phyloP scores from a whole-genome alignment of 2,329 filamentous ascomycete genomes.

The Cladosporium sp. region DNA sequence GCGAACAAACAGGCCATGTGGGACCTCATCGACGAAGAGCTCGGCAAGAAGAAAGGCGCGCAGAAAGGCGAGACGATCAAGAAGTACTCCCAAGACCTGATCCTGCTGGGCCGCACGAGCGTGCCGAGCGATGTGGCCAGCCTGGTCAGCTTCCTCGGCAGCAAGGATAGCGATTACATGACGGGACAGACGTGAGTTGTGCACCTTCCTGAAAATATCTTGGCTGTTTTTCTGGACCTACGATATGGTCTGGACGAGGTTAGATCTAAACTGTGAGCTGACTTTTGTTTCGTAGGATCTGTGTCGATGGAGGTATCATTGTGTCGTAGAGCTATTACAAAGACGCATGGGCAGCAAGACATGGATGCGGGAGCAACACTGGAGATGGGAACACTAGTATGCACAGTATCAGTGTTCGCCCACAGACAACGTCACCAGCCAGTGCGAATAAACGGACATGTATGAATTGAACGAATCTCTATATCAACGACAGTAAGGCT shows the following conservation, averaged over 20 bases:
- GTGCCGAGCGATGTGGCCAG: constrained; percentile 64
- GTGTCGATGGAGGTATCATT: constrained; percentile 14
- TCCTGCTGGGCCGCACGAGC: constrained; percentile 58
- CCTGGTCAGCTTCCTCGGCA: constrained; percentile 62
- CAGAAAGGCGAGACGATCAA: constrained; percentile 50
- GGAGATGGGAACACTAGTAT: too few species aligned
- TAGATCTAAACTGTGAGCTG: background rate
- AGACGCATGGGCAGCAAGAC: too few species aligned
- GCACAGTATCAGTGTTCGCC: too few species aligned
- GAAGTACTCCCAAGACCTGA: constrained; percentile 55
- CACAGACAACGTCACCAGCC: too few species aligned
- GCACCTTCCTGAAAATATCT: background rate
- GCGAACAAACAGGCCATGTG: constrained; percentile 57
- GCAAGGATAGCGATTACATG: constrained; percentile 62
- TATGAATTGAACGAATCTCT: too few species aligned
- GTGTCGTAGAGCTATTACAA: constrained; percentile 6
- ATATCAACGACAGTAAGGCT: background rate
- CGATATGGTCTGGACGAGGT: too few species aligned
- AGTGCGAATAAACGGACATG: too few species aligned
- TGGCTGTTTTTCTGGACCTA: background rate
- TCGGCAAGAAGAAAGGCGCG: constrained; percentile 54
- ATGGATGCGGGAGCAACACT: too few species aligned
- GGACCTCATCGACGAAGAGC: constrained; percentile 64
- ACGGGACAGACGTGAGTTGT: constrained; percentile 67
- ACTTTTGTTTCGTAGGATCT: background rate